Evolutionary conservation across 2,329 filamentous ascomycete genomes (phyloP).

Genomic region (Talaromyces sp.): DNA sequence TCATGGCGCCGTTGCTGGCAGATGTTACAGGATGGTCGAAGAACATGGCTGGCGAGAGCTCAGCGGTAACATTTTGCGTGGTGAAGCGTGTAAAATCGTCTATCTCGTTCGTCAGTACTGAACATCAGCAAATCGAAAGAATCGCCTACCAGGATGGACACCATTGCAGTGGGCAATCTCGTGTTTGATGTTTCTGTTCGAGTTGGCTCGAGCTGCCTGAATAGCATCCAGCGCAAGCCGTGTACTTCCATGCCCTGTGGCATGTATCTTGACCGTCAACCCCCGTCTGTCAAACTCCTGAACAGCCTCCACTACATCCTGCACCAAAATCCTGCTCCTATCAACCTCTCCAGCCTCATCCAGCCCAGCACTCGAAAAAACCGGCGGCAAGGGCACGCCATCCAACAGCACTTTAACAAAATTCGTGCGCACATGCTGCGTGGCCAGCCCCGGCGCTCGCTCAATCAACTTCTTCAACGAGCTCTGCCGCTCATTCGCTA

Average conservation of each 20-base stretch:
- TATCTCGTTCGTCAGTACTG: constrained; percentile 3
- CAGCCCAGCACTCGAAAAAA: constrained; percentile 23
- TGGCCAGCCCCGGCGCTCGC: constrained; percentile 18
- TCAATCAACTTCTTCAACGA: constrained; percentile 19
- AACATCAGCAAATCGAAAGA: not conserved
- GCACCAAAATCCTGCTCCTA: constrained; percentile 13
- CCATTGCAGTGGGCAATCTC: constrained; percentile 25
- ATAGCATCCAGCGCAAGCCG: constrained; percentile 26
- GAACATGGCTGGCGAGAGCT: constrained; percentile 14
- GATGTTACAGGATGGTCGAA: constrained; percentile 4
- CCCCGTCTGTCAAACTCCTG: constrained; percentile 23
- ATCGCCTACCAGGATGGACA: constrained; percentile 20
- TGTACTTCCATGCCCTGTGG: constrained; percentile 24
- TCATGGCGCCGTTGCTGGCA: constrained; percentile 5
- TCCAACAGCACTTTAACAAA: constrained; percentile 33
- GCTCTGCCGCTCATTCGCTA: constrained; percentile 17
- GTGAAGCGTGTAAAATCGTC: constrained; percentile 24
- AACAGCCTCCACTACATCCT: constrained; percentile 19
- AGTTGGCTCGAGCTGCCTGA: constrained; percentile 17
- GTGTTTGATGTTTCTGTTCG: constrained; percentile 22
- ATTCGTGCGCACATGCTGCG: constrained; percentile 22
- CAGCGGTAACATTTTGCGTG: constrained; percentile 26
- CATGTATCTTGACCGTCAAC: constrained; percentile 30
- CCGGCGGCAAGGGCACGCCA: constrained; percentile 25
- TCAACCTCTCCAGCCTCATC: constrained; percentile 20